phyloP scores from a whole-genome alignment of 192 early-diverging fungal species.

The Coemansia sp. region DNA sequence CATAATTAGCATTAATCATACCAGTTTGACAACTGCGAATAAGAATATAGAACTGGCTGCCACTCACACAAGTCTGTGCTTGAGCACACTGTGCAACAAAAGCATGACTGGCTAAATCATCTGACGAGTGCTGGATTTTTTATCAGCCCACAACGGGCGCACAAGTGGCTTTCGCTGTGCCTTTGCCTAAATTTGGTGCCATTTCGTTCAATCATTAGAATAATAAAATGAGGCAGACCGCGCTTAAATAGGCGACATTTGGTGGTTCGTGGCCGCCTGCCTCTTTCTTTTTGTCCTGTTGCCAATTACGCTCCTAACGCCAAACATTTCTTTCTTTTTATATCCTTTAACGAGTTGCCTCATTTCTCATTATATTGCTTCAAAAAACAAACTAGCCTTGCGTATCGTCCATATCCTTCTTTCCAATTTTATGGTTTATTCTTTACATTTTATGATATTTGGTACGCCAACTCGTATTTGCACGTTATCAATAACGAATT shows the following conservation, averaged over 20 bases:
- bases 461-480: not conserved
- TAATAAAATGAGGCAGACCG: not conserved
- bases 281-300: not conserved
- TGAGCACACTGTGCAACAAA: too few species aligned
- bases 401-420: not conserved
- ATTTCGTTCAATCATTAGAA: not conserved
- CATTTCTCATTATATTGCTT: not conserved
- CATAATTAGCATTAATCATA: too few species aligned
- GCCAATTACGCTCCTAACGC: not conserved
- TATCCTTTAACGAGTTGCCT: not conserved
- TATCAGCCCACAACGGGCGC: not conserved
- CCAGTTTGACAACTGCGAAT: too few species aligned
- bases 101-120: not conserved
- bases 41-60: too few species aligned
- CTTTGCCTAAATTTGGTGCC: not conserved
- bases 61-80: too few species aligned
- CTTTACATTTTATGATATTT: not conserved
- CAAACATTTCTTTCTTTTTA: not conserved
- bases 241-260: not conserved
- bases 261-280: not conserved
- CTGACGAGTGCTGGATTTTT: not conserved
- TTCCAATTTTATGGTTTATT: not conserved
- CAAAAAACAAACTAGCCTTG: not conserved
- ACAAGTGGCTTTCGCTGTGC: not conserved
- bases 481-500: too few species aligned